Percentiles rank a stretch among this genome's conserved stretches.
Evolutionary conservation across 495 filamentous ascomycete species (phyloP).

Genomic region (Aspergillus leporis): DNA sequence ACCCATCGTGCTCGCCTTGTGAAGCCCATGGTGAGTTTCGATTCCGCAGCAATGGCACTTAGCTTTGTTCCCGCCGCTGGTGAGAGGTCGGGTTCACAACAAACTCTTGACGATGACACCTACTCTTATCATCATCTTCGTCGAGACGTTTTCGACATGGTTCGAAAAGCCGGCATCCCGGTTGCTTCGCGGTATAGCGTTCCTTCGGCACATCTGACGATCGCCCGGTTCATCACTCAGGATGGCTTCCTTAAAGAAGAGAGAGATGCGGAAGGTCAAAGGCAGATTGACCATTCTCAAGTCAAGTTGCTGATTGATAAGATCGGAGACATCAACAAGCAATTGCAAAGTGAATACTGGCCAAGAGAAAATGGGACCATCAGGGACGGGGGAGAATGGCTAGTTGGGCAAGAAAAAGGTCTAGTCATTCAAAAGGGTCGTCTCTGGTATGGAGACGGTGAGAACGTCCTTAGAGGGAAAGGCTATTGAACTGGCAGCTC

Average conservation of each 20-base stretch:
- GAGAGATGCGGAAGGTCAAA: not conserved
- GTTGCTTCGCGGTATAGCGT: not conserved
- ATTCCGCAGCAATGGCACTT: not conserved
- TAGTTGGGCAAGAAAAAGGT: not conserved
- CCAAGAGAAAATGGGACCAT: not conserved
- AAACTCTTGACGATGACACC: not conserved
- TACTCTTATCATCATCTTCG: not conserved
- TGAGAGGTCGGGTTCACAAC: not conserved
- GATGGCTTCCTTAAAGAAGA: not conserved
- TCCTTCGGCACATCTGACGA: not conserved
- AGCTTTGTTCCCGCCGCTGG: not conserved
- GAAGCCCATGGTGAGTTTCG: not conserved
- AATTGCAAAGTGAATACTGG: not conserved
- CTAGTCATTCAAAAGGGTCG: conserved; percentile 7
- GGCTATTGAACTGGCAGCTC: no score
- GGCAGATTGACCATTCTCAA: not conserved
- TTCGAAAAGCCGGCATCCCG: not conserved
- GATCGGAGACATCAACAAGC: not conserved
- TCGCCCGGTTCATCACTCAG: not conserved
- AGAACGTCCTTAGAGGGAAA: not conserved
- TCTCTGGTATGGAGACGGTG: conserved; percentile 9
- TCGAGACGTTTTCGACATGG: not conserved
- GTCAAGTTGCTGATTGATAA: not conserved
- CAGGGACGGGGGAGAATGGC: not conserved
- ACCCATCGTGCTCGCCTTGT: not conserved